Evolutionary conservation across 78 protist species (phyloP).

Genomic region (Planoprotostelium fungivorum): DNA sequence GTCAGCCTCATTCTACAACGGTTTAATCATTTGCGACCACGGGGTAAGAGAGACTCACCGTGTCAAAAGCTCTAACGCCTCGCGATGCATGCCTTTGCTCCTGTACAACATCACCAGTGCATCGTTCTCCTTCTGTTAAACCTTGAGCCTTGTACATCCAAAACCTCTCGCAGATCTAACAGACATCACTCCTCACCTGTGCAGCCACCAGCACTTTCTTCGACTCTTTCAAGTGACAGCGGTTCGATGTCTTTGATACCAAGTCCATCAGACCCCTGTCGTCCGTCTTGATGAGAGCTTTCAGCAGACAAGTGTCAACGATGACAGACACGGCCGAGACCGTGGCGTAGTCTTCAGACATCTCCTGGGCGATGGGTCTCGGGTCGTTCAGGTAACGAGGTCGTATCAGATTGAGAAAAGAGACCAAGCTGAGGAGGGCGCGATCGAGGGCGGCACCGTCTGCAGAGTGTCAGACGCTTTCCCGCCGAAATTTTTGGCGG

Average conservation of each 20-base stretch:
- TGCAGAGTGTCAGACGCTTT: background rate
- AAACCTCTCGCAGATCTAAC: background rate
- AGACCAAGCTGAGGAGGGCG: background rate
- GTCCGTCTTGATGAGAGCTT: background rate
- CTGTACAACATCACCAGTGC: constrained; percentile 29
- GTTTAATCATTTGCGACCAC: background rate
- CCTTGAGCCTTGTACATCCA: background rate
- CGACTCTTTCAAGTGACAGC: background rate
- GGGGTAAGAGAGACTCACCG: background rate
- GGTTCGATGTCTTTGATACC: background rate
- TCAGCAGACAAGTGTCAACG: background rate
- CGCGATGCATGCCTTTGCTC: constrained; percentile 47
- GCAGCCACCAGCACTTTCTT: background rate
- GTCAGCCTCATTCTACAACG: constrained; percentile 7
- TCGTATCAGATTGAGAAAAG: background rate
- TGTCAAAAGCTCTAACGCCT: constrained; percentile 28
- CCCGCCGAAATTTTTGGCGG: no score
- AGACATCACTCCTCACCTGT: background rate
- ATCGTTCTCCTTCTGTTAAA: background rate
- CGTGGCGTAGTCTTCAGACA: background rate
- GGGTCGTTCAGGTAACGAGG: background rate
- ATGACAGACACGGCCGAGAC: background rate
- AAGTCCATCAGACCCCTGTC: background rate
- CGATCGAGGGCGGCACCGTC: background rate
- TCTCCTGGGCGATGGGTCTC: background rate